Conservation (phyloP, 495 filamentous ascomycete genomes). For the Delitschia confertaspora region DNA sequence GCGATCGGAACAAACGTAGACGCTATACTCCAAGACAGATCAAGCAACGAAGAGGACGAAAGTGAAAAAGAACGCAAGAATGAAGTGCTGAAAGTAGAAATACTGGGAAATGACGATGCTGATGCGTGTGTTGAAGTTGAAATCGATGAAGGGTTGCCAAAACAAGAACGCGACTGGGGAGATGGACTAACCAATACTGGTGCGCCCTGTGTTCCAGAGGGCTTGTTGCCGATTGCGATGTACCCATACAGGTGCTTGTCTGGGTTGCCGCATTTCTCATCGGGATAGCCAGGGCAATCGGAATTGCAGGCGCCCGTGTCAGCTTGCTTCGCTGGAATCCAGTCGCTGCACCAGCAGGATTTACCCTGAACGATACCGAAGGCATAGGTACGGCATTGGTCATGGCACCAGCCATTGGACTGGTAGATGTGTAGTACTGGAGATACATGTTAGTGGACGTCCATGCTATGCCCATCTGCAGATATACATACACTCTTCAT, state of each 20-base stretch:
- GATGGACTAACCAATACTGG: conserved; percentile 8
- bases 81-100: too few relatives aligned
- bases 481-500: conserved; percentile 8
- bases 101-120: too few relatives aligned
- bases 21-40: conserved; percentile 15
- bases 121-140: too few relatives aligned
- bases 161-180: neutral
- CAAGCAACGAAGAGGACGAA: conserved; percentile 3
- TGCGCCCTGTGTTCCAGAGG: conserved; percentile 41
- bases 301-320: conserved; percentile 44
- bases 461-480: neutral
- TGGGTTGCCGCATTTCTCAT: conserved; percentile 54
- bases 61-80: too few relatives aligned
- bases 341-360: conserved; percentile 70
- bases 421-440: conserved; percentile 51
- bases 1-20: neutral
- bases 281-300: conserved; percentile 57
- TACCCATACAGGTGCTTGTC: conserved; percentile 53
- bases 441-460: conserved; percentile 2
- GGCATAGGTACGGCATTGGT: conserved; percentile 51
- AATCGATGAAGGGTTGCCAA: too few relatives aligned
- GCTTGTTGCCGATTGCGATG: conserved; percentile 38
- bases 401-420: conserved; percentile 55
- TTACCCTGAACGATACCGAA: conserved; percentile 58
- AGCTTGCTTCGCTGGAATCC: conserved; percentile 44